Percentiles rank a stretch among this genome's conserved stretches.
phyloP scores from a whole-genome alignment of 768 basidiomycete species.

The Boletus barrowsii region DNA sequence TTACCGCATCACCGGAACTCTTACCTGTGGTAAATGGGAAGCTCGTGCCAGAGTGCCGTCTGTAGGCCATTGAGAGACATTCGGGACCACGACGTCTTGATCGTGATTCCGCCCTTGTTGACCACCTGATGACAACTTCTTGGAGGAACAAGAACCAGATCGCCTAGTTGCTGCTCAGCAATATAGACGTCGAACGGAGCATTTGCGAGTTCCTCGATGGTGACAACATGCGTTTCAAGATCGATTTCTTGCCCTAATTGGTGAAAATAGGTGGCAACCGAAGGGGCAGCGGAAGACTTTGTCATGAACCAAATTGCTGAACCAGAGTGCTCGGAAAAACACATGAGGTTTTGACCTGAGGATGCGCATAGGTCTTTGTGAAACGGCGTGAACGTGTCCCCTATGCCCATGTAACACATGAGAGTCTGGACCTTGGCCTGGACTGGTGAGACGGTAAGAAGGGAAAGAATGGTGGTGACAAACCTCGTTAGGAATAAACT shows the following conservation, averaged over 20 bases:
- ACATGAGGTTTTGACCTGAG: slow-evolving; percentile 86
- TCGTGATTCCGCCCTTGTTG: slow-evolving; percentile 74
- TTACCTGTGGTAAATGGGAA: slow-evolving; percentile 79
- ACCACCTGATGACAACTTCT: slow-evolving; percentile 83
- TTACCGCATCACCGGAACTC: not conserved
- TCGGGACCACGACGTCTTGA: slow-evolving; percentile 85
- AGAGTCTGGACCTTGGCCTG: slow-evolving; percentile 69
- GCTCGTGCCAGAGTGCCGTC: slow-evolving; percentile 64
- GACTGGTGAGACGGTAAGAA: slow-evolving; percentile 3
- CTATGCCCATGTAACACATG: slow-evolving; percentile 83
- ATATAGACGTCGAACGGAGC: slow-evolving; percentile 73
- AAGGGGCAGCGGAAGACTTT: slow-evolving; percentile 50
- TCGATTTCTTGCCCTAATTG: slow-evolving; percentile 49
- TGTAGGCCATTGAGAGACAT: slow-evolving; percentile 67
- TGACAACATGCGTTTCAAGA: slow-evolving; percentile 66
- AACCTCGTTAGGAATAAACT: slow-evolving; percentile 52
- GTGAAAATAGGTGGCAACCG: slow-evolving; percentile 58
- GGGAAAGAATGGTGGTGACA: slow-evolving; percentile 14
- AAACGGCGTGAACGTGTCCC: slow-evolving; percentile 79
- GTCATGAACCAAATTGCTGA: slow-evolving; percentile 91
- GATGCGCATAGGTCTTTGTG: slow-evolving; percentile 86
- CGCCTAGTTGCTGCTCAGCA: slow-evolving; percentile 70
- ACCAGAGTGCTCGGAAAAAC: slow-evolving; percentile 67
- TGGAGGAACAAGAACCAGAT: slow-evolving; percentile 78
- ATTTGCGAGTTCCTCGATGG: slow-evolving; percentile 56